Evolutionary conservation across 371 early-diverging fungal genomes (phyloP).

Genomic region (Dichotomocladium elegans): DNA sequence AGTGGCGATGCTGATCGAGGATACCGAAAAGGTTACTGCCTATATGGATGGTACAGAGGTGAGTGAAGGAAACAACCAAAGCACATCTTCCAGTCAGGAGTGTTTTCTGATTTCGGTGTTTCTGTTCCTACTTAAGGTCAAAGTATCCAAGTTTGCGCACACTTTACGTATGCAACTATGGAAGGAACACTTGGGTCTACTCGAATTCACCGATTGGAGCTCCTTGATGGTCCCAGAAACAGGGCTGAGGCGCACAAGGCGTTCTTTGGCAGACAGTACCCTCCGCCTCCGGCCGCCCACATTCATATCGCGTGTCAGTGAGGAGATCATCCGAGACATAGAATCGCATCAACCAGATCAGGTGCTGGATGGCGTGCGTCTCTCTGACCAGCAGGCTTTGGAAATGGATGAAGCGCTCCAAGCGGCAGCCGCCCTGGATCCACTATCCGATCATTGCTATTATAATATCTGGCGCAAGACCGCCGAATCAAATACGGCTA

Average conservation of each 20-base stretch:
- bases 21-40: conserved; percentile 62
- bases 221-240: conserved; percentile 5
- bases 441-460: conserved; percentile 63
- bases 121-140: conserved; percentile 31
- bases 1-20: conserved; percentile 83
- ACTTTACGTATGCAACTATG: conserved; percentile 73
- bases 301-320: conserved; percentile 3
- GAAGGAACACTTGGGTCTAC: conserved; percentile 80
- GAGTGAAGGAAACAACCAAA: too few species aligned
- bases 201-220: conserved; percentile 37
- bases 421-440: conserved; percentile 59
- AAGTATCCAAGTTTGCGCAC: conserved; percentile 74
- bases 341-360: conserved; percentile 19
- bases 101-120: not conserved
- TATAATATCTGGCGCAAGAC: conserved; percentile 58
- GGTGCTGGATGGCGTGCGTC: conserved; percentile 20
- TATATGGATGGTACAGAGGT: conserved; percentile 71
- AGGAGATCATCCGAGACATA: conserved; percentile 17
- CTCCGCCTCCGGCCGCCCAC: not conserved
- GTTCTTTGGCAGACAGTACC: not conserved
- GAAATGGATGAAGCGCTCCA: not conserved
- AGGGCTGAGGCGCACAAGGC: not conserved
- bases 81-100: too few species aligned
- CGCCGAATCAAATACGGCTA: conserved; percentile 62
- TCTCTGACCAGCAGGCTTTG: conserved; percentile 14